Base-by-base conservation (phyloP, 2,329 filamentous ascomycete species). In the Ophiocordyceps australis region DNA sequence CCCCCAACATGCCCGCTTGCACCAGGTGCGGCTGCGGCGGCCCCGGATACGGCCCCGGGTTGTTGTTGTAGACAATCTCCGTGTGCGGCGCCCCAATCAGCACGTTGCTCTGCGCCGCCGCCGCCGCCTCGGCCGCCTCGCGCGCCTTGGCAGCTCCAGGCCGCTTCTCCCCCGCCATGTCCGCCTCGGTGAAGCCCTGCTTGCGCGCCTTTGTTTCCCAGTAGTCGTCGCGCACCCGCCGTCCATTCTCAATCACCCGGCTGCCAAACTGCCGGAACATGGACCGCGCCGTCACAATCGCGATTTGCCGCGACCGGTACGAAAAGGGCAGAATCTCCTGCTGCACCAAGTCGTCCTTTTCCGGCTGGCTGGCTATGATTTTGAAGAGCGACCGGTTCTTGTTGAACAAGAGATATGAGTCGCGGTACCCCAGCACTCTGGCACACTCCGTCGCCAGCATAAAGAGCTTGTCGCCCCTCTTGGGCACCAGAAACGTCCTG, bases 251-350 rank as follows among this genome's bases (percentile, higher is more conserved):
- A 35, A 98, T 89, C 27, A 98, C 77, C 34, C 89, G 70, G 49
- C 85, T 94, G 25, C 89, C 89, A 49, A 98, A 98, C 49, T 98
- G 89, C 22, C 89, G 74, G 52, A 95, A 98, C 89, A 98, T 98
- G 39, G 86, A 95, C 35, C 82, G 74, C 17, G 89, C 89, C 1
- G 89, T 95, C 22, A 98, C 89, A 34, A 98, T 94, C 26, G 89
- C 89, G 38, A 98, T 98, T 52, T 98, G 89, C 26, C 89, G 73
- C n/a, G 89, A 98, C 23, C 89, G 73, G 49, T 98, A 98, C 4
- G 86, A 94, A 50, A 95, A 98, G 0, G 89, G 89, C 13, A 98
- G 59, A 30, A 95, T 91, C 42, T 95, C 89, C 55, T 95, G 85
- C 35, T 74, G 65, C 25, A 98, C 93, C 11, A 98, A 62, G 42